phyloP scores from a whole-genome alignment of 192 early-diverging fungal species.

The Podila clonocystis region DNA sequence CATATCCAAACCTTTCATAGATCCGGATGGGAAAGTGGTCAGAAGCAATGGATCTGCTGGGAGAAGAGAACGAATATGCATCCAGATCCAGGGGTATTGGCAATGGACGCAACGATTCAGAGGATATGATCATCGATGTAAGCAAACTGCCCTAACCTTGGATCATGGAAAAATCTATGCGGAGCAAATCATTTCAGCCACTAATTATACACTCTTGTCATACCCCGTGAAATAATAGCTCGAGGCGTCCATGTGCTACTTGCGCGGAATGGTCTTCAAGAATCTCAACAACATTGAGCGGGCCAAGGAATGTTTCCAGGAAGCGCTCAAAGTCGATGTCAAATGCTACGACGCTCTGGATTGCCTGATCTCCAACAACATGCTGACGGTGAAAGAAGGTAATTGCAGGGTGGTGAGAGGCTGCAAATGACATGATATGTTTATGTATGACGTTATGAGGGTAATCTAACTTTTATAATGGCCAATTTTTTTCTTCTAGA shows the following conservation, averaged over 20 bases:
- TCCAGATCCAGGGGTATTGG: neutral
- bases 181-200: neutral
- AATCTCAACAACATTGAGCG: conserved; percentile 56
- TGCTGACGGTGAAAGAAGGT: conserved; percentile 73
- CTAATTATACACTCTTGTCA: neutral
- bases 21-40: conserved; percentile 59
- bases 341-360: conserved; percentile 75
- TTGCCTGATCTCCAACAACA: conserved; percentile 62
- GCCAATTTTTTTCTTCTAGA: conserved; percentile 50
- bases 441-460: neutral
- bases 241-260: conserved; percentile 70
- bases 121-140: conserved; percentile 61
- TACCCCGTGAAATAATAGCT: conserved; percentile 37
- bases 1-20: conserved; percentile 20
- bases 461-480: neutral
- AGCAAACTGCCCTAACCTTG: neutral
- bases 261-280: conserved; percentile 65
- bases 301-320: conserved; percentile 69
- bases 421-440: neutral
- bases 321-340: conserved; percentile 70
- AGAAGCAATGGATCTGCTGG: conserved; percentile 65
- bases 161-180: neutral
- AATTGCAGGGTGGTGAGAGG: neutral
- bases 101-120: conserved; percentile 30
- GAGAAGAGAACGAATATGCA: conserved; percentile 58